A percentile compares a stretch with the other conserved stretches of the same genome.
Conservation (phyloP, 2,329 filamentous ascomycete species). For the Clarireedia homoeocarpa region DNA sequence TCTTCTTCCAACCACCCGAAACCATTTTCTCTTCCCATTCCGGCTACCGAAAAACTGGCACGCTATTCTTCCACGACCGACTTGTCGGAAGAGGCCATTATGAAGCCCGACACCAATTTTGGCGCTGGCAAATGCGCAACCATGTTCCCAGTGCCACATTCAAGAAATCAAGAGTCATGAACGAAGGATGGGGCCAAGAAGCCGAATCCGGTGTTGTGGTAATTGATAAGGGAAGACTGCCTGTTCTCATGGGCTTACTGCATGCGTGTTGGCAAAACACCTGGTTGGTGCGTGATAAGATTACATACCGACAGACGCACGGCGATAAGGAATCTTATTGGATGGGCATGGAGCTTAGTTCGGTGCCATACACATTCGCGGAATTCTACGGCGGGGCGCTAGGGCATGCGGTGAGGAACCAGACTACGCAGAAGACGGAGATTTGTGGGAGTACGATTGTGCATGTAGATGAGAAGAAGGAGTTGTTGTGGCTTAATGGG, state of each 20-base stretch:
- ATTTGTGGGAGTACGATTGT: constrained; percentile 28
- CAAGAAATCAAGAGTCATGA: constrained; percentile 2
- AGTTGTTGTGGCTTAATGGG: constrained; percentile 38
- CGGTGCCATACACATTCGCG: constrained; percentile 34
- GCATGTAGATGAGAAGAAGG: constrained; percentile 33
- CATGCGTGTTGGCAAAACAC: constrained; percentile 40
- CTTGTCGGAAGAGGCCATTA: constrained; percentile 20
- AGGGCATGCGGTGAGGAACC: constrained; percentile 27
- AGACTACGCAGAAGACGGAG: neutral
- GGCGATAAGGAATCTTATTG: constrained; percentile 42
- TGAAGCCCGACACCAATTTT: constrained; percentile 33
- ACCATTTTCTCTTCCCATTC: constrained; percentile 27
- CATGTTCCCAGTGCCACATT: constrained; percentile 21
- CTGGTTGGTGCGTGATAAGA: constrained; percentile 31
- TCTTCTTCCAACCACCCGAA: constrained; percentile 34
- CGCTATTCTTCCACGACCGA: constrained; percentile 36
- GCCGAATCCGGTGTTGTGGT: constrained; percentile 21
- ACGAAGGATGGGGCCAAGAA: constrained; percentile 4
- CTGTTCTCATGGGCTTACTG: constrained; percentile 34
- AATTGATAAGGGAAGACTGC: constrained; percentile 33
- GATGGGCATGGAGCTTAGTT: constrained; percentile 37
- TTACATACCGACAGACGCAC: constrained; percentile 35
- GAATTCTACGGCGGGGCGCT: constrained; percentile 35
- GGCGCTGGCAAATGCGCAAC: constrained; percentile 31
- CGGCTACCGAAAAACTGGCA: constrained; percentile 29